Evolutionary conservation across 2,329 filamentous ascomycete genomes (phyloP).

Genomic region (Phialocephala sp.): DNA sequence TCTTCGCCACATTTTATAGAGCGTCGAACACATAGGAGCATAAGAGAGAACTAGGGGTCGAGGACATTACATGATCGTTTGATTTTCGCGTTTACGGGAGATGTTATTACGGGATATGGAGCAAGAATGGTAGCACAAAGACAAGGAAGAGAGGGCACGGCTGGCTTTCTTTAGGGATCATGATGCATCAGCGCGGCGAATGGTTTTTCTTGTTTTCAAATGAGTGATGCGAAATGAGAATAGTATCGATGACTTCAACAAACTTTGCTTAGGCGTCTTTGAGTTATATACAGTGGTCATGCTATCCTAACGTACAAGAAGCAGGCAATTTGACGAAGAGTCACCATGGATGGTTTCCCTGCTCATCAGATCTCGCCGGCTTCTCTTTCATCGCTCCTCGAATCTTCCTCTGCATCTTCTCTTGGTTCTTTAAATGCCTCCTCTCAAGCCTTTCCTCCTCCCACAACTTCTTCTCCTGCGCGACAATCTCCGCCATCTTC

Average conservation of each 20-base stretch:
- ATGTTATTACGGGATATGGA: slow-evolving; percentile 5
- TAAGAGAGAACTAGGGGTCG: not conserved
- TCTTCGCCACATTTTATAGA: not conserved
- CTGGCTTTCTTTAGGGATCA: slow-evolving; percentile 27
- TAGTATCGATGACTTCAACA: slow-evolving; percentile 18
- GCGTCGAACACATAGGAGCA: not conserved
- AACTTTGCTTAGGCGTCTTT: slow-evolving; percentile 5
- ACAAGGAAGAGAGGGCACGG: slow-evolving; percentile 11
- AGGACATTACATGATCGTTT: not conserved
- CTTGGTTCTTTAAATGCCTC: slow-evolving; percentile 14
- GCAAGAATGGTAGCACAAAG: slow-evolving; percentile 10
- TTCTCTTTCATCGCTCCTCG: not conserved
- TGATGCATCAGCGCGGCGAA: slow-evolving; percentile 46
- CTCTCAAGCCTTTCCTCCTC: slow-evolving; percentile 42
- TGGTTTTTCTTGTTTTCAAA: slow-evolving; percentile 33
- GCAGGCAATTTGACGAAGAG: not conserved
- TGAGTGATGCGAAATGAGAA: slow-evolving; percentile 25
- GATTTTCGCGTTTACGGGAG: not conserved
- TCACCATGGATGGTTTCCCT: not conserved
- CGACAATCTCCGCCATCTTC: slow-evolving; percentile 53
- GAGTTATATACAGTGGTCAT: not conserved
- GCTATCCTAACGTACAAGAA: not conserved
- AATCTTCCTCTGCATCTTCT: slow-evolving; percentile 1
- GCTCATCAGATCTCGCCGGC: not conserved
- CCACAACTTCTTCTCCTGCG: slow-evolving; percentile 52